Percentiles rank a stretch among this genome's conserved stretches.
phyloP scores from a whole-genome alignment of 805 yeast species.

The Sugiyamaella boreocaroliniensis region DNA sequence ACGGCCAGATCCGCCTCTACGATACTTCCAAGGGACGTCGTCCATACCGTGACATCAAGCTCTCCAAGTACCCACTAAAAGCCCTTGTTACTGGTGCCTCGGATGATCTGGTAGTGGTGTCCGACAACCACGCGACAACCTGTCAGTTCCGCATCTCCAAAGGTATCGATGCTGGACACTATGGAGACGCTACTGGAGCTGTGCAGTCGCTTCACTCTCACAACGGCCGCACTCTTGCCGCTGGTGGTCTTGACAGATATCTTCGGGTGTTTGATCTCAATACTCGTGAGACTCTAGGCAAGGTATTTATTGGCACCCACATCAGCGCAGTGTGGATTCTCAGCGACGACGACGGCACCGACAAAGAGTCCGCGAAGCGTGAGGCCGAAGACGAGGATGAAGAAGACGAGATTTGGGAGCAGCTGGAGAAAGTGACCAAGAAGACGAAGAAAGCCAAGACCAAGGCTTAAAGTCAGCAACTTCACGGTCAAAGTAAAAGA shows the following conservation, averaged over 20 bases:
- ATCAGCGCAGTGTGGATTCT: slow-evolving; percentile 47
- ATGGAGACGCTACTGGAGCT: slow-evolving; percentile 54
- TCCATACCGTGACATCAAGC: slow-evolving; percentile 54
- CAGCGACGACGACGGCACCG: slow-evolving; percentile 32
- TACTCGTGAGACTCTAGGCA: slow-evolving; percentile 54
- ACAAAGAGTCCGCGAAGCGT: slow-evolving; percentile 24
- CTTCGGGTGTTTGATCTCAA: slow-evolving; percentile 65
- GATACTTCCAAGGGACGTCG: slow-evolving; percentile 60
- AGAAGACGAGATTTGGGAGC: slow-evolving; percentile 37
- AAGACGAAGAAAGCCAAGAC: slow-evolving; percentile 12
- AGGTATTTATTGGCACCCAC: slow-evolving; percentile 72
- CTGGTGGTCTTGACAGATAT: slow-evolving; percentile 87
- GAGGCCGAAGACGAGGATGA: slow-evolving; percentile 25
- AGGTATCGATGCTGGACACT: slow-evolving; percentile 44
- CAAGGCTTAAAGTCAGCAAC: background rate
- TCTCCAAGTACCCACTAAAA: slow-evolving; percentile 49
- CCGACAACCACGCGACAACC: slow-evolving; percentile 51
- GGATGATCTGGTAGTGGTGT: slow-evolving; percentile 48
- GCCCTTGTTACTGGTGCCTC: slow-evolving; percentile 33
- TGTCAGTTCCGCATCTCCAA: slow-evolving; percentile 38
- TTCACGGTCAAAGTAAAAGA: background rate
- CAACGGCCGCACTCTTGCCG: slow-evolving; percentile 39
- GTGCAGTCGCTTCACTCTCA: slow-evolving; percentile 39
- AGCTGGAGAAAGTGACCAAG: slow-evolving; percentile 20
- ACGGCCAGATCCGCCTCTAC: slow-evolving; percentile 72